Base-by-base conservation (phyloP, 495 filamentous ascomycete genomes). In the Physcia stellaris region DNA sequence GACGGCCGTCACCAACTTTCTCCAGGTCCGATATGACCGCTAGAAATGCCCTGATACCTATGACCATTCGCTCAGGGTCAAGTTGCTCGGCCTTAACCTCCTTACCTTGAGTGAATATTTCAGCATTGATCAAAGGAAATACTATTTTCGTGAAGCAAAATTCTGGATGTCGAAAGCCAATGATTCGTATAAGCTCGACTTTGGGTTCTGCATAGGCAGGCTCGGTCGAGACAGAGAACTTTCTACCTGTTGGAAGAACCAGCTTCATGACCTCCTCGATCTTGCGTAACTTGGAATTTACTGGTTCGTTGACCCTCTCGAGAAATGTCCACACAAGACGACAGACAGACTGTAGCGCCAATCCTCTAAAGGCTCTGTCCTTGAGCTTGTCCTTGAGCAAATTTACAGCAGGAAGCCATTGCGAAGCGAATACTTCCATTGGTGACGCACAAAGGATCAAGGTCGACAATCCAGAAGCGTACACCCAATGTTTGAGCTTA, bases 291-390 rank as follows among this genome's bases (percentile, higher is more conserved):
- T 77, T 78, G 20, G 66, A 64, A 31, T 74, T 74, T 9, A 72
- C 67, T 10, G 75, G 61, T 41, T 96, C 92, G 4, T 70, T 72
- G 60, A 79, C 68, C 15, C 87, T 75, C 55, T 93, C 94, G 18
- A 96, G 70, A 60, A 94, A 99, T 1, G 85, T 87, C 90, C 90
- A 99, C 2, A 94, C 64, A n/a, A 99, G 65, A 39, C 87, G 78
- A 27, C 87, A 93, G 30, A 95, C 76, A 12, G 84, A 86, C 47
- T 94, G 81, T 24, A 99, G 68, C 33, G 83, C 86, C 17, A 80
- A 67, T n/a, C 79, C 78, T 50, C 83, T 71, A 7, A 81, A 78
- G 30, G 68, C 67, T 19, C 87, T 75, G 54, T 96, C 90, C 47
- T 90, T 94, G 22, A 93, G 64, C 47, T 75, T 79, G 10, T 79